phyloP scores from a whole-genome alignment of 2,329 filamentous ascomycete species.

The Fusarium chlamydosporum region DNA sequence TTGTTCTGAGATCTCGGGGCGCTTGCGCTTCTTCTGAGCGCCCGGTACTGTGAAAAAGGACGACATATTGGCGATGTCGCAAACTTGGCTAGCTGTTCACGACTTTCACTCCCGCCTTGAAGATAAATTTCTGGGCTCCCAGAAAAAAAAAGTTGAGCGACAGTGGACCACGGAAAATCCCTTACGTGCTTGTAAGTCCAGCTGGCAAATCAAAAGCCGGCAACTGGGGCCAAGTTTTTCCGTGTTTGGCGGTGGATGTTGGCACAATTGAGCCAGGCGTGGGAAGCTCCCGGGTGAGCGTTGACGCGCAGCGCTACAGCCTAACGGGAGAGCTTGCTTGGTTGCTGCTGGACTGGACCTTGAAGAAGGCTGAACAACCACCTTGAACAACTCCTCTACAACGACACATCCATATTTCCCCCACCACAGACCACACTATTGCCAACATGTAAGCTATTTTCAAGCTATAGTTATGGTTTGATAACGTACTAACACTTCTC shows the following conservation, averaged over 20 bases:
- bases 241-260: conserved; percentile 53
- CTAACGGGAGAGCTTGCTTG: conserved; percentile 52
- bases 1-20: conserved; percentile 66
- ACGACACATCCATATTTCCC: conserved; percentile 34
- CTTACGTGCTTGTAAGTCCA: neutral
- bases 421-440: conserved; percentile 36
- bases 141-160: conserved; percentile 60
- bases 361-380: conserved; percentile 46
- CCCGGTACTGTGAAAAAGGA: conserved; percentile 95
- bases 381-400: conserved; percentile 40
- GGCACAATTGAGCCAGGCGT: conserved; percentile 51
- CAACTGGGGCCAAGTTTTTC: conserved; percentile 52
- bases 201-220: conserved; percentile 47
- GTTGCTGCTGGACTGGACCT: conserved; percentile 45
- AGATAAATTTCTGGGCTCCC: conserved; percentile 50
- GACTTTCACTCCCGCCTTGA: conserved; percentile 51
- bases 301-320: conserved; percentile 59
- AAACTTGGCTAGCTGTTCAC: conserved; percentile 49
- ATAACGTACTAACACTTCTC: conserved; percentile 30
- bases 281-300: conserved; percentile 46
- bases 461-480: conserved; percentile 30
- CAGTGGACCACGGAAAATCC: conserved; percentile 49
- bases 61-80: conserved; percentile 74
- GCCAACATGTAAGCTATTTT: conserved; percentile 47
- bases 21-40: conserved; percentile 91